A percentile compares a stretch with the other conserved stretches of the same genome.
Evolutionary conservation across 2,329 filamentous ascomycete species (phyloP).

Genomic region (Talaromyces sp.): DNA sequence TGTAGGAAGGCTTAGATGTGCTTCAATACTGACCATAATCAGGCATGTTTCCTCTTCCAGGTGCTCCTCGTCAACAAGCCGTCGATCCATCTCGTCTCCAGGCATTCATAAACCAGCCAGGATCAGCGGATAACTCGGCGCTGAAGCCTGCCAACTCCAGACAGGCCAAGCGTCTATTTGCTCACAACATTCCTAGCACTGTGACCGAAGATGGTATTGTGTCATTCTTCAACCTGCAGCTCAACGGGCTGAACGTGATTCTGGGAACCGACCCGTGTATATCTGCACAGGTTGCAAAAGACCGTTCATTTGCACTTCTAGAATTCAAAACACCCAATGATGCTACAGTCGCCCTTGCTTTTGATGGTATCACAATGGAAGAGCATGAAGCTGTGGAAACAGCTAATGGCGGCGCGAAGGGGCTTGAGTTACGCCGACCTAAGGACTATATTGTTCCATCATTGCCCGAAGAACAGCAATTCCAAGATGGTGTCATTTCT

Average conservation of each 20-base stretch:
- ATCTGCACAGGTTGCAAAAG: conserved; percentile 72
- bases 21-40: background rate
- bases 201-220: conserved; percentile 71
- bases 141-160: conserved; percentile 90
- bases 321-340: conserved; percentile 87
- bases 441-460: conserved; percentile 92
- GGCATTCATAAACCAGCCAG: conserved; percentile 90
- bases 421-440: conserved; percentile 72
- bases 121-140: conserved; percentile 63
- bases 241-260: conserved; percentile 93
- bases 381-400: conserved; percentile 55
- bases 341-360: conserved; percentile 81
- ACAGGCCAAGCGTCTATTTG: conserved; percentile 86
- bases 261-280: conserved; percentile 78
- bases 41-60: conserved; percentile 96
- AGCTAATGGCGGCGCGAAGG: conserved; percentile 48
- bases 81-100: conserved; percentile 93
- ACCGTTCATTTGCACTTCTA: conserved; percentile 73
- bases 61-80: conserved; percentile 86
- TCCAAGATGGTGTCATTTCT: conserved; percentile 71
- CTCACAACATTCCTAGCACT: conserved; percentile 70
- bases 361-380: conserved; percentile 87
- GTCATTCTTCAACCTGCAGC: conserved; percentile 89
- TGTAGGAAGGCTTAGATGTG: background rate
- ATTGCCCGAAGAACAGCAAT: conserved; percentile 62